phyloP scores from a whole-genome alignment of 2,329 filamentous ascomycete genomes.

The Fusarium sororula region DNA sequence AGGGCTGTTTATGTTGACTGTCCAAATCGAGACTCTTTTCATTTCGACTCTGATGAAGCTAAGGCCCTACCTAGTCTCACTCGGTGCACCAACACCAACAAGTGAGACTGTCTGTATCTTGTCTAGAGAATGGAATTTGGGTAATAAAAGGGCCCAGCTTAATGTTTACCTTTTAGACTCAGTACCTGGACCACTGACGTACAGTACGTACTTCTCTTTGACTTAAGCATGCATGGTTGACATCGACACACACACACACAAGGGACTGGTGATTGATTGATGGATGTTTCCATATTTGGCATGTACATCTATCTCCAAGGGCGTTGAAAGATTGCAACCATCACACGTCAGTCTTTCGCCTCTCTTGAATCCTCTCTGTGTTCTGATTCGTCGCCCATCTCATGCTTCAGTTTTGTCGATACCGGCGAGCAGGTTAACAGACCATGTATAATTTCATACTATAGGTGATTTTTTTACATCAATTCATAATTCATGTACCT shows the following conservation, averaged over 20 bases:
- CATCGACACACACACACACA: constrained; percentile 9
- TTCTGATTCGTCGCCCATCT: neutral
- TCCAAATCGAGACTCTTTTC: constrained; percentile 12
- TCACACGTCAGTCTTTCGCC: constrained; percentile 31
- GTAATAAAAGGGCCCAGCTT: neutral
- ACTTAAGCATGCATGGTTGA: constrained; percentile 12
- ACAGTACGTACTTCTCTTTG: neutral
- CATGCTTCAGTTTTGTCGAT: neutral
- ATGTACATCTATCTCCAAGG: constrained; percentile 1
- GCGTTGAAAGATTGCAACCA: constrained; percentile 16
- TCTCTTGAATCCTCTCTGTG: neutral
- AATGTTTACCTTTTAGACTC: neutral
- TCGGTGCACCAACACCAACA: constrained; percentile 4
- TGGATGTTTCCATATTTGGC: constrained; percentile 33
- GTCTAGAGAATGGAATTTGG: neutral
- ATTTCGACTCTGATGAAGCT: constrained; percentile 15
- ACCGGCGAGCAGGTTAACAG: neutral
- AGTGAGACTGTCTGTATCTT: constrained; percentile 5
- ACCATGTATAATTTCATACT: neutral
- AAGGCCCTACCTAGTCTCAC: constrained; percentile 3
- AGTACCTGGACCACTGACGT: neutral
- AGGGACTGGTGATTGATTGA: constrained; percentile 1
- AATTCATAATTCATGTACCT: neutral
- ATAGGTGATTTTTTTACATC: neutral
- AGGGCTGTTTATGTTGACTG: constrained; percentile 9